These are phyloP conservation scores for Picea sitchensis DNA, from an alignment of 75 land plant species.

Conservation along the genomic window DNA sequence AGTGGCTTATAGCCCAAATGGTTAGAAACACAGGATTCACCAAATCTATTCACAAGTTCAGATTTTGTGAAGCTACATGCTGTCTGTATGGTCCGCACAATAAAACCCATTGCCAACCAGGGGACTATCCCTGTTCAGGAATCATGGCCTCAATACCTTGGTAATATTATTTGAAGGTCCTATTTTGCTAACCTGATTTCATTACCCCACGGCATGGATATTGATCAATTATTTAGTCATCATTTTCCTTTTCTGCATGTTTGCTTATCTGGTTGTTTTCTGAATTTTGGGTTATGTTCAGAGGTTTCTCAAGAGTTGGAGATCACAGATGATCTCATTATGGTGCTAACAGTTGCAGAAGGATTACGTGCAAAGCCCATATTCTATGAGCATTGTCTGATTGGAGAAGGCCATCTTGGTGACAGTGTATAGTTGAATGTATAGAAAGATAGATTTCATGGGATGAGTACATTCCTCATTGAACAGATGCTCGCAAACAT, in stretches of 20 bases:
- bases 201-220: not conserved
- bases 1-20: not conserved
- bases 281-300: constrained; percentile 1
- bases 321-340: constrained; percentile 41
- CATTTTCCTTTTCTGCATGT: not conserved
- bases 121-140: not conserved
- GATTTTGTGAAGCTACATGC: not conserved
- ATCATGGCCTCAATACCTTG: constrained; percentile 1
- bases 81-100: not conserved
- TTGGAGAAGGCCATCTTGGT: not conserved
- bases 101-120: not conserved
- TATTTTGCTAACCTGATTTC: not conserved
- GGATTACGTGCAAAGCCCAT: constrained; percentile 40
- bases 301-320: constrained; percentile 37
- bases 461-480: too few relatives aligned
- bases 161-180: not conserved
- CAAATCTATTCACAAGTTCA: not conserved
- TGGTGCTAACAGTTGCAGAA: constrained; percentile 54
- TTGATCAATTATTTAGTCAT: not conserved
- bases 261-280: constrained; percentile 4
- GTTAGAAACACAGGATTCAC: not conserved
- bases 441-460: not conserved
- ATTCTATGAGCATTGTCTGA: constrained; percentile 30
- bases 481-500: not conserved
- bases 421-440: not conserved